Conservation (phyloP, 1,284 basidiomycete species). For the Tilletiaria anomala region DNA sequence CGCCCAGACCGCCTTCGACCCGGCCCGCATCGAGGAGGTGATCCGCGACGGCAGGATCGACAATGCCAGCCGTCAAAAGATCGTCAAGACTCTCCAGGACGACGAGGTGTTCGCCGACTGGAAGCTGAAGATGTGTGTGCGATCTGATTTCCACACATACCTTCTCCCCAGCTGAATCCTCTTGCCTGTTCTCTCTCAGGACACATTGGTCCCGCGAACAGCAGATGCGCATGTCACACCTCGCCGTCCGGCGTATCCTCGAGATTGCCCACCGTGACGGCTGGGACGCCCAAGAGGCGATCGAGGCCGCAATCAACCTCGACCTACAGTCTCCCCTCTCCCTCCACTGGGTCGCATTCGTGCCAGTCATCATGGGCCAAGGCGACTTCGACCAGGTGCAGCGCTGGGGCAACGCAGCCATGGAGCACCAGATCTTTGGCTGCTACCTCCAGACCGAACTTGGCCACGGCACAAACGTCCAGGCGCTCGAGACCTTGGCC, state of each 20-base stretch:
- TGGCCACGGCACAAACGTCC: constrained; percentile 50
- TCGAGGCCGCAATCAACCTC: constrained; percentile 23
- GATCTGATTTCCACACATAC: background rate
- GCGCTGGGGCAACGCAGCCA: constrained; percentile 25
- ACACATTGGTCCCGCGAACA: constrained; percentile 31
- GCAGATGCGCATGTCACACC: constrained; percentile 26
- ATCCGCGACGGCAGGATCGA: constrained; percentile 26
- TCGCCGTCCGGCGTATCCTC: constrained; percentile 25
- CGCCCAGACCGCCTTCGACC: constrained; percentile 16
- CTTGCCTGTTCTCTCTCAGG: background rate
- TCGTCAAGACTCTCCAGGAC: constrained; percentile 16
- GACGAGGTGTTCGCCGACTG: constrained; percentile 28
- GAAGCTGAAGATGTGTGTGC: constrained; percentile 23
- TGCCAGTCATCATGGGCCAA: constrained; percentile 32
- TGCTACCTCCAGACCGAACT: constrained; percentile 43
- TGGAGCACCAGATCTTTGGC: constrained; percentile 33
- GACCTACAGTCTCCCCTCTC: constrained; percentile 15
- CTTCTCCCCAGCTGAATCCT: background rate
- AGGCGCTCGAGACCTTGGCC: constrained; percentile 57
- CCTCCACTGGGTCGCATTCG: constrained; percentile 26
- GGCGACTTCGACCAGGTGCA: constrained; percentile 25
- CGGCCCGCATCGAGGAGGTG: constrained; percentile 20
- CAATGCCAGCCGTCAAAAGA: constrained; percentile 17
- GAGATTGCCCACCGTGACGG: constrained; percentile 20
- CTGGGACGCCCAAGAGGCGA: constrained; percentile 27